Conservation (phyloP, 2,329 filamentous ascomycete species). For the Arthrobotrys pseudoclavata region DNA sequence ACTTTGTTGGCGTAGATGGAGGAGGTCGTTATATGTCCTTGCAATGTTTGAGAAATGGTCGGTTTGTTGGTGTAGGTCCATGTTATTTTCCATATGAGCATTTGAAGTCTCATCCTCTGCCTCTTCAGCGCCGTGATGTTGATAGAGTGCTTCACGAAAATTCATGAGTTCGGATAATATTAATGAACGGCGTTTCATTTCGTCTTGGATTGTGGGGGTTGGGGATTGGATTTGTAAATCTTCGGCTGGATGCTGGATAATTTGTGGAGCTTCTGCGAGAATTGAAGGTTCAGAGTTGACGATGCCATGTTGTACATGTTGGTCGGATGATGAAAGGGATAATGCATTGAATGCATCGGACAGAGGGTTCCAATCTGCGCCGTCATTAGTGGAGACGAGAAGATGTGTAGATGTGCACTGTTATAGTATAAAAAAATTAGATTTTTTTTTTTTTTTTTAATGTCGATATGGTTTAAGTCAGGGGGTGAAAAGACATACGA, state of each 20-base stretch:
- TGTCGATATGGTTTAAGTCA: background rate
- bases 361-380: slow-evolving; percentile 57
- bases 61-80: background rate
- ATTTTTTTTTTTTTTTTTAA: background rate
- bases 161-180: slow-evolving; percentile 57
- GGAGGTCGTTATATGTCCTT: slow-evolving; percentile 36
- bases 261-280: background rate
- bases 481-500: slow-evolving; percentile 30
- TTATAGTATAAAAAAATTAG: background rate
- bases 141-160: slow-evolving; percentile 40
- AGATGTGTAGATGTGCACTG: slow-evolving; percentile 54
- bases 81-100: slow-evolving; percentile 1
- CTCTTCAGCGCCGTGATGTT: background rate
- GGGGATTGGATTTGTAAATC: slow-evolving; percentile 12
- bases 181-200: slow-evolving; percentile 57
- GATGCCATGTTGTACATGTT: background rate
- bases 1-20: slow-evolving; percentile 36
- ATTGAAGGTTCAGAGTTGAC: background rate
- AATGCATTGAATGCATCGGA: slow-evolving; percentile 57
- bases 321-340: slow-evolving; percentile 24
- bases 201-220: slow-evolving; percentile 43
- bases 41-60: slow-evolving; percentile 36
- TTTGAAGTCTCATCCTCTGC: background rate
- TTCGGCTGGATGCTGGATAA: slow-evolving; percentile 8
- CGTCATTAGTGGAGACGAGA: slow-evolving; percentile 55